phyloP scores from a whole-genome alignment of 306 rosid genomes.

The Pachyrhizus erosus region DNA sequence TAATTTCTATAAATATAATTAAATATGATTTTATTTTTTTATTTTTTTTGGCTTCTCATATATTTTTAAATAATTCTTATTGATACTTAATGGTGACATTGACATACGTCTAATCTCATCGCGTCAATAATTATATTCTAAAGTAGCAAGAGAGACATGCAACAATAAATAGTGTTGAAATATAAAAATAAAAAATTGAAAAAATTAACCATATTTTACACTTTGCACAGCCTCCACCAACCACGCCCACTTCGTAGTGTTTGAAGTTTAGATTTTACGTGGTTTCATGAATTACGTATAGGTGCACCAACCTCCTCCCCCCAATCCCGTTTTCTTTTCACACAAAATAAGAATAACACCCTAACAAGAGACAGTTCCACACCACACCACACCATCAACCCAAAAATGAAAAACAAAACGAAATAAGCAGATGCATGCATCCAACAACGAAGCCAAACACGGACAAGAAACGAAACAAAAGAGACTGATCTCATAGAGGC shows the following conservation, averaged over 20 bases:
- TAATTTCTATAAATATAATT: too few relatives aligned
- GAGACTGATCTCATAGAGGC: background rate
- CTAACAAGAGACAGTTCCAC: too few relatives aligned
- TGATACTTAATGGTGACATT: background rate
- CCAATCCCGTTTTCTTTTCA: background rate
- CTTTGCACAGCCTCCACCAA: too few relatives aligned
- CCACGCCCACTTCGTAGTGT: background rate
- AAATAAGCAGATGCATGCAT: too few relatives aligned
- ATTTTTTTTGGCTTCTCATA: background rate
- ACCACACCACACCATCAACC: too few relatives aligned
- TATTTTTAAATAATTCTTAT: background rate
- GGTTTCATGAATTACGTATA: background rate
- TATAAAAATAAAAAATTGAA: background rate
- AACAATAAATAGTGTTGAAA: background rate
- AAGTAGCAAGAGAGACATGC: background rate
- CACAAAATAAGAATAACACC: background rate
- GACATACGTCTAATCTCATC: background rate
- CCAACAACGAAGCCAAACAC: too few relatives aligned
- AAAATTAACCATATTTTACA: background rate
- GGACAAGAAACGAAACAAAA: background rate
- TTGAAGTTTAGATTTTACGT: background rate
- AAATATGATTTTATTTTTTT: background rate
- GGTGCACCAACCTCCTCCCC: background rate
- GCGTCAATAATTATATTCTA: background rate
- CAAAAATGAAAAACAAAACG: too few relatives aligned